Conservation (phyloP, 768 basidiomycete species). For the Royoungia palumana region DNA sequence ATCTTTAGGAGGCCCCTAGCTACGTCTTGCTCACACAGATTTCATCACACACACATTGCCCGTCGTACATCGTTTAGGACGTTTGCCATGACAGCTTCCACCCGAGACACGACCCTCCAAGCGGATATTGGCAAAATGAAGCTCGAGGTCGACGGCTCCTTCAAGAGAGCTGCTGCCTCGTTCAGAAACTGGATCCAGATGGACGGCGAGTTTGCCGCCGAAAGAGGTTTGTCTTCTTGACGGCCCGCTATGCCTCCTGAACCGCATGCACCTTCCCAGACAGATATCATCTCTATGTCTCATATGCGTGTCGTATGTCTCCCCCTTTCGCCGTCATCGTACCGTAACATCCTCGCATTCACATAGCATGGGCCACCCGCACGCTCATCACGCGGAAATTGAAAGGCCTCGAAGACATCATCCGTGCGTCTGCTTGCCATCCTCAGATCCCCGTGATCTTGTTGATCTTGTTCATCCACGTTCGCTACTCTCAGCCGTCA, state of each 20-base stretch:
- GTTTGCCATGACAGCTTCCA: slow-evolving; percentile 28
- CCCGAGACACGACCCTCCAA: slow-evolving; percentile 34
- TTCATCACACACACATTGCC: too few species aligned
- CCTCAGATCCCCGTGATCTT: not conserved
- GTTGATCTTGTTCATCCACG: not conserved
- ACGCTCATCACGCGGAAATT: slow-evolving; percentile 85
- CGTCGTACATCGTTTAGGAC: too few species aligned
- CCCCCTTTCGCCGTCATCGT: too few species aligned
- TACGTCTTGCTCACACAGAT: not conserved
- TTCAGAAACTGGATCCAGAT: slow-evolving; percentile 58
- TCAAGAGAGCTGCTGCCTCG: slow-evolving; percentile 49
- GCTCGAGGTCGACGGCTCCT: slow-evolving; percentile 59
- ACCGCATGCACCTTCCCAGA: slow-evolving; percentile 39
- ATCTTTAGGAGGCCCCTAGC: slow-evolving; percentile 7
- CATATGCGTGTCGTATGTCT: slow-evolving; percentile 74
- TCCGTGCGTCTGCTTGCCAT: slow-evolving; percentile 50
- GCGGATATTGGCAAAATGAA: slow-evolving; percentile 56
- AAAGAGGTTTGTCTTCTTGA: slow-evolving; percentile 54
- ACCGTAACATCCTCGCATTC: not conserved
- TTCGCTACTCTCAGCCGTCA: slow-evolving; percentile 50
- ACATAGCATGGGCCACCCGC: slow-evolving; percentile 87
- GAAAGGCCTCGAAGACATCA: slow-evolving; percentile 84
- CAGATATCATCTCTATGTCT: slow-evolving; percentile 90
- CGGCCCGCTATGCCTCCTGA: too few species aligned
- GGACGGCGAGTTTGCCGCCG: slow-evolving; percentile 65